These are phyloP conservation scores for Maudiozyma humilis DNA, from an alignment of 1,139 yeast genomes.

Conservation along the genomic window DNA sequence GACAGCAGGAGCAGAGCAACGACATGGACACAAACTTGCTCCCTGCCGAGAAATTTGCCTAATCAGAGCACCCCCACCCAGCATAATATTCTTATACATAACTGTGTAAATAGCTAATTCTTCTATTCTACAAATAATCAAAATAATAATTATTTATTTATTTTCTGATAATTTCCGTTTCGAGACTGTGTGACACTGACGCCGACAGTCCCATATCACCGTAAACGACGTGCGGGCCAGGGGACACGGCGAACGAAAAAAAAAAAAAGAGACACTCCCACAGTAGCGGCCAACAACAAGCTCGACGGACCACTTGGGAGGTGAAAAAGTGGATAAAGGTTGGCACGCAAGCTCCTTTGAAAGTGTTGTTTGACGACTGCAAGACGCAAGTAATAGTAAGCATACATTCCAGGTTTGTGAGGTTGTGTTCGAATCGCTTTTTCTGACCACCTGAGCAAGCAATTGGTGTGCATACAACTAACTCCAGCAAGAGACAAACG, in stretches of 20 bases:
- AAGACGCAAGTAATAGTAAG: no score
- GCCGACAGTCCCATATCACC: no score
- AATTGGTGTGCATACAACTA: not conserved
- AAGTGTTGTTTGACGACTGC: no score
- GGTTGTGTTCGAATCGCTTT: no score
- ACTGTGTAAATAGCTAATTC: not conserved
- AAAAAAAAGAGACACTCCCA: no score
- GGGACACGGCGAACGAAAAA: not conserved
- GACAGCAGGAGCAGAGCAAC: slow-evolving; percentile 26
- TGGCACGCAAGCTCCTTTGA: not conserved
- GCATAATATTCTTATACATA: not conserved
- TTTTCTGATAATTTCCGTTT: no score
- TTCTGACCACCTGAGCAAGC: not conserved
- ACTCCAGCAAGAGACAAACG: no score
- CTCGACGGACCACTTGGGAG: not conserved
- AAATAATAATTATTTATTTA: no score
- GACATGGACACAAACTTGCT: slow-evolving; percentile 27
- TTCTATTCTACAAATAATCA: no score
- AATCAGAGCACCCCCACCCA: not conserved
- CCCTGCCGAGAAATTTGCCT: slow-evolving; percentile 25
- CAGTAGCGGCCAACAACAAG: not conserved
- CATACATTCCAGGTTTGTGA: no score
- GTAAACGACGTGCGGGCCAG: not conserved
- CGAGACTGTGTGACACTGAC: no score
- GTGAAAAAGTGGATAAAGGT: not conserved